Percentiles rank a stretch among this genome's conserved stretches.
These are phyloP conservation scores for Aphanocladium album DNA, from an alignment of 2,329 filamentous ascomycete genomes.

Conservation along the genomic window DNA sequence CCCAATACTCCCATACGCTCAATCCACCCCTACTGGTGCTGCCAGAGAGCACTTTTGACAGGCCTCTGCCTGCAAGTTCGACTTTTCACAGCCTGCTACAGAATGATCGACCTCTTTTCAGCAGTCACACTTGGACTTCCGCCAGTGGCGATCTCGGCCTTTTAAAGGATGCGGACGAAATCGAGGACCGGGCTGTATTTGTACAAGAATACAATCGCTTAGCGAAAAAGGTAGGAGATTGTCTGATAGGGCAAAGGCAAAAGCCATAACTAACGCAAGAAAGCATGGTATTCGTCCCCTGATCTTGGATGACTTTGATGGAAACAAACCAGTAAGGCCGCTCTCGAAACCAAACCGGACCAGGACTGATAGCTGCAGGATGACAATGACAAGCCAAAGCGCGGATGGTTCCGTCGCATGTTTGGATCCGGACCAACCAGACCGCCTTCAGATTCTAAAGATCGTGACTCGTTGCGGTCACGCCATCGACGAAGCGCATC, in stretches of 20 bases:
- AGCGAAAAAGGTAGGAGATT: slow-evolving; percentile 51
- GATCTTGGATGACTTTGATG: slow-evolving; percentile 30
- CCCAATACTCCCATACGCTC: neutral
- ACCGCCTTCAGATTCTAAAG: slow-evolving; percentile 9
- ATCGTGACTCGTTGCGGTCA: slow-evolving; percentile 15
- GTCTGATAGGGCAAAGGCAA: neutral
- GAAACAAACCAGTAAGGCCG: slow-evolving; percentile 22
- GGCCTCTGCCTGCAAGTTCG: slow-evolving; percentile 3
- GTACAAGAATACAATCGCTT: slow-evolving; percentile 56
- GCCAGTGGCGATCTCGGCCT: slow-evolving; percentile 46
- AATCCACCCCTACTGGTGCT: slow-evolving; percentile 5
- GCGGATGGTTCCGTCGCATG: slow-evolving; percentile 35
- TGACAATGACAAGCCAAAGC: slow-evolving; percentile 19
- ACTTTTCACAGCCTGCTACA: slow-evolving; percentile 3
- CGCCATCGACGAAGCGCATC: slow-evolving; percentile 50
- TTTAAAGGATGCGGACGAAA: slow-evolving; percentile 44
- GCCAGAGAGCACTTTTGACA: neutral
- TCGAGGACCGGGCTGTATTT: slow-evolving; percentile 44
- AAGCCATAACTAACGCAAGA: neutral
- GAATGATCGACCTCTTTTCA: slow-evolving; percentile 19
- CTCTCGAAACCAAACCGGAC: neutral
- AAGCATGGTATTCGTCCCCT: slow-evolving; percentile 50
- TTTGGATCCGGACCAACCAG: slow-evolving; percentile 25
- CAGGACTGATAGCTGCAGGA: neutral
- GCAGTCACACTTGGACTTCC: slow-evolving; percentile 54